A percentile compares a stretch with the other conserved stretches of the same genome.
phyloP scores from a whole-genome alignment of 371 early-diverging fungal species.

The Actinomortierella wolfii region DNA sequence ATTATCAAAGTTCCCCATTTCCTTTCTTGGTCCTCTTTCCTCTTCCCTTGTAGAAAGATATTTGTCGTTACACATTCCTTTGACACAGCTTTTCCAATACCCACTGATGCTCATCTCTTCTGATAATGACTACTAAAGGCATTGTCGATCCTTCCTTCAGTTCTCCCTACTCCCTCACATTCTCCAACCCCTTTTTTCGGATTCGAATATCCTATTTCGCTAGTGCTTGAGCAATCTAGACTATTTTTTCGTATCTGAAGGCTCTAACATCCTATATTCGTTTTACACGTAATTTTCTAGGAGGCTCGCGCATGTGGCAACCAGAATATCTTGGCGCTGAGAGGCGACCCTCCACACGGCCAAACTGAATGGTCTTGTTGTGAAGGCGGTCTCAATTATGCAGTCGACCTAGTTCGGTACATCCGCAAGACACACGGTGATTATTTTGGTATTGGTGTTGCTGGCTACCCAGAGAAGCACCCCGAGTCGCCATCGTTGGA shows the following conservation, averaged over 20 bases:
- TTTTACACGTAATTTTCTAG: conserved; percentile 34
- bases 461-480: conserved; percentile 95
- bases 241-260: conserved; percentile 4
- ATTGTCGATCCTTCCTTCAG: background rate
- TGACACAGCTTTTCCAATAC: too few species aligned
- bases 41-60: background rate
- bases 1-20: background rate
- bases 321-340: conserved; percentile 94
- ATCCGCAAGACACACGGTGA: conserved; percentile 90
- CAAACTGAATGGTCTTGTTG: conserved; percentile 76
- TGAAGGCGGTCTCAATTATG: conserved; percentile 85
- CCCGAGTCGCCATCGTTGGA: conserved; percentile 73
- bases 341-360: conserved; percentile 94
- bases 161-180: background rate
- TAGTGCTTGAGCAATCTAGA: too few species aligned
- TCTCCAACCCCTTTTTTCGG: background rate
- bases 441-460: conserved; percentile 95
- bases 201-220: too few species aligned
- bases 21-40: background rate
- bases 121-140: background rate
- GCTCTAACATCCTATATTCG: background rate
- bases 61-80: too few species aligned
- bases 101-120: background rate
- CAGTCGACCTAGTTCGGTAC: conserved; percentile 86
- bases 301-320: conserved; percentile 91